Base-by-base conservation (phyloP, 2,329 filamentous ascomycete species). In the Claviceps sp. region DNA sequence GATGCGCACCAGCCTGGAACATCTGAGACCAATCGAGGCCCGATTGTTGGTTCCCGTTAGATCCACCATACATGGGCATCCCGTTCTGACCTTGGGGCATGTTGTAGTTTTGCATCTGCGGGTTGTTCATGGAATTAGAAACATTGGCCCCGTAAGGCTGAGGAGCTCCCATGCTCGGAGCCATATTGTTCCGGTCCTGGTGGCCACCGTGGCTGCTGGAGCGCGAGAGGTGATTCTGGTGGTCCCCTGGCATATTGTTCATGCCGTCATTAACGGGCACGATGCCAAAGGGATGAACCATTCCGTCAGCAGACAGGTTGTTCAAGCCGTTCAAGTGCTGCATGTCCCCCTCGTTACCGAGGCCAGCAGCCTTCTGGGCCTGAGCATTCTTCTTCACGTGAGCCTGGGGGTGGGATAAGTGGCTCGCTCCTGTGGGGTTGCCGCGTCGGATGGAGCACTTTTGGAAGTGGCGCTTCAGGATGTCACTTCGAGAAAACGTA, bases 381-480 rank as follows among this genome's bases (percentile, higher is more conserved):
- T 76, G 72, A 56, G 79, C 76, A 61, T 80, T 77, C 72, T 89
- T 90, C 75, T 89, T 91, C 63, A 93, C 77, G 70, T 94, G 88
- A 58, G 87, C 86, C 69, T 91, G 87, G 38, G 89, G 88, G 70
- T 96, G 89, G 60, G 90, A 94, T 69, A 98, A 71, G 72, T 98
- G 93, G 64, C 87, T 95, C 57, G 89, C 89, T 61, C 90, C 90
- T 16, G 89, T 95, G 51, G 93, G 91, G 71, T 97, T 97, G 54
- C 93, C 93, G 65, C 93, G 85, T 62, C 93, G 84, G 58, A 96
- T 89, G 41, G 93, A 96, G 73, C 93, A 98, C 75, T 98, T 98
- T 70, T 96, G 90, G 72, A 97, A 98, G 72, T 98, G 93, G 58
- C 93, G 88, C 77, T 98, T 98, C 63, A 98, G 74, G 59, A 98